Conservation (phyloP, 140 eudicot genomes). For the Cichorium intybus region DNA sequence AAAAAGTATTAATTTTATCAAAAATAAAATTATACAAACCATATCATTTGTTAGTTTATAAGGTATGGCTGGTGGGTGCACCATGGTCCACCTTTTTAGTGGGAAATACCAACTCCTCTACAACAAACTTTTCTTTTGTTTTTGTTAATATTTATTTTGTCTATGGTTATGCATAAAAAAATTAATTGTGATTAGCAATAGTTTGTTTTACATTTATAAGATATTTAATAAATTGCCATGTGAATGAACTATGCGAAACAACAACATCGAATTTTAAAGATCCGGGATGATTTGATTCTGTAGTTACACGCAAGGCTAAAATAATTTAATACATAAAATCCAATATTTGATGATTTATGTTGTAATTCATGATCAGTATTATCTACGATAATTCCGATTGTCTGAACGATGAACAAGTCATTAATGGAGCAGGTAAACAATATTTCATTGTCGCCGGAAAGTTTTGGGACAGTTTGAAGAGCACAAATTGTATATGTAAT, state of each 20-base stretch:
- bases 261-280: background rate
- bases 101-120: background rate
- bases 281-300: background rate
- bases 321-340: background rate
- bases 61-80: conserved; percentile 6
- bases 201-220: background rate
- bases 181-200: background rate
- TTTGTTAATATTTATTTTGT: background rate
- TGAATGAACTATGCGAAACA: background rate
- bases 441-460: conserved; percentile 2
- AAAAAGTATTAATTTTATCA: too few relatives aligned
- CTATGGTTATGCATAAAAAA: background rate
- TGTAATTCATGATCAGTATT: background rate
- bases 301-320: background rate
- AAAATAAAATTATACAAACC: too few relatives aligned
- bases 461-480: background rate
- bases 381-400: background rate
- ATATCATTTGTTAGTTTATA: background rate
- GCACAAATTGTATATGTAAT: background rate
- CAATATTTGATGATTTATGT: background rate
- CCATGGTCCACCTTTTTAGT: background rate
- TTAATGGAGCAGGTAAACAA: conserved; percentile 11
- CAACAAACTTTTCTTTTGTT: background rate
- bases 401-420: conserved; percentile 22
- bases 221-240: background rate